These are phyloP conservation scores for Aegilops umbellulata DNA, from an alignment of 176 grass and related monocot species.

Conservation along the genomic window DNA sequence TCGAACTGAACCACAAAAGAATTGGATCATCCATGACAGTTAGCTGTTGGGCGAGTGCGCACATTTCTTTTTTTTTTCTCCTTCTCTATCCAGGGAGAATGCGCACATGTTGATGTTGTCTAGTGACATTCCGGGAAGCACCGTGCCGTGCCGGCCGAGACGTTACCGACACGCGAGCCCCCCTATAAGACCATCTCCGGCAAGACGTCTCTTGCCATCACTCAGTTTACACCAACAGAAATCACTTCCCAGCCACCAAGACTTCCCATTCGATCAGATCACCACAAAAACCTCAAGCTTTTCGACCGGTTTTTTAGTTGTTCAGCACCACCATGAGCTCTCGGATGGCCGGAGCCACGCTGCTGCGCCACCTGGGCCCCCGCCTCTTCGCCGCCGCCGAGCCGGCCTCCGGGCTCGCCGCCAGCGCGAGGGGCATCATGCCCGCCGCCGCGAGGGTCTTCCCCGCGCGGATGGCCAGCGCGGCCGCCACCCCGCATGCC, in stretches of 20 bases:
- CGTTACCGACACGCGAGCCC: background rate
- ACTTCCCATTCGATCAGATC: background rate
- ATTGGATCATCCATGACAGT: too few relatives aligned
- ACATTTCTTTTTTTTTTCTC: too few relatives aligned
- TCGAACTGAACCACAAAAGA: too few relatives aligned
- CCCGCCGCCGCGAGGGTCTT: slow-evolving; percentile 25
- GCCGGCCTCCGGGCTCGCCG: slow-evolving; percentile 16
- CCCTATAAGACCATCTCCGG: slow-evolving; percentile 17
- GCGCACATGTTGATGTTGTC: background rate
- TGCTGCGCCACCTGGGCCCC: slow-evolving; percentile 42
- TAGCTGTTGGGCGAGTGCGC: too few relatives aligned
- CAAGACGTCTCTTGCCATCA: background rate
- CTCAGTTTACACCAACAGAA: background rate
- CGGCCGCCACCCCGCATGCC: background rate
- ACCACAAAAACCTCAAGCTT: too few relatives aligned
- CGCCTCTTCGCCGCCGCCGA: slow-evolving; percentile 37
- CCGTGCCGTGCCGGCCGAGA: background rate
- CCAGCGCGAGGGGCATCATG: slow-evolving; percentile 26
- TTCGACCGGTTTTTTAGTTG: too few relatives aligned
- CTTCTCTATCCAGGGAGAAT: too few relatives aligned
- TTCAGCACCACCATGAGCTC: slow-evolving; percentile 31
- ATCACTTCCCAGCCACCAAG: background rate
- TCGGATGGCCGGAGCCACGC: slow-evolving; percentile 36
- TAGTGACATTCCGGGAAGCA: slow-evolving; percentile 11
- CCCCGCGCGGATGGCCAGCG: slow-evolving; percentile 39